Evolutionary conservation across 805 yeast species (phyloP), one percentile per base, ranked within the genome.

Genomic region (Zygosaccharomyces rouxii): DNA sequence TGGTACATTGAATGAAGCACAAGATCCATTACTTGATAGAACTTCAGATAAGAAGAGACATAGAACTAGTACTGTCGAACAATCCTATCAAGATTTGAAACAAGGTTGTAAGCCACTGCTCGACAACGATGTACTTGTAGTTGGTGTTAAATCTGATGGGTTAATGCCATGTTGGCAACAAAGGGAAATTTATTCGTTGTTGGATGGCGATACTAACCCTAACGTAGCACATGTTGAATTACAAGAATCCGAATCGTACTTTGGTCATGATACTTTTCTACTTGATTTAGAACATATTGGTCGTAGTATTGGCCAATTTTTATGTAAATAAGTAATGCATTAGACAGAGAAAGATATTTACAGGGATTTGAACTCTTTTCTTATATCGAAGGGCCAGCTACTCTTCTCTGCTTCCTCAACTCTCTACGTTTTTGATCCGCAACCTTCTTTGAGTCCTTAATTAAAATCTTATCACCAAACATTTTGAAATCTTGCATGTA

Each of bases 141-240:
- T 90, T 45, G 97, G 97, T 9, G 97, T 89, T n/a, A 94, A 87
- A 62, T 84, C 94, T 1, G 97, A 90, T 64, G 86, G 86, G 35
- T 73, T 90, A 44, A 90, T 90, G 73, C 97, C 97, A 1, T 87
- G 84, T 31, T 88, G 96, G 96, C 97, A 90, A 70, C 97, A 90
- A 68, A 69, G 82, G 48, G 97, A 90, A 63, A 81, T 88, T 48
- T 82, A 80, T 25, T 77, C 79, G 13, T 78, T 81, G 31, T 72
- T 90, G 41, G 69, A 68, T 11, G 75, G 77, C 39, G 64, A 59
- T 38, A 61, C 64, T 49, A 64, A 59, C 18, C 67, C 66, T 39
- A 72, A 72, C 38, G 74, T 84, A 42, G 70, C 71, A 49, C 88
- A 89, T 63, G 74, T 81, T 47, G 97, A 90, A 63, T 73, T 90